phyloP scores from a whole-genome alignment of 805 yeast species.

The Candida wancherniae region DNA sequence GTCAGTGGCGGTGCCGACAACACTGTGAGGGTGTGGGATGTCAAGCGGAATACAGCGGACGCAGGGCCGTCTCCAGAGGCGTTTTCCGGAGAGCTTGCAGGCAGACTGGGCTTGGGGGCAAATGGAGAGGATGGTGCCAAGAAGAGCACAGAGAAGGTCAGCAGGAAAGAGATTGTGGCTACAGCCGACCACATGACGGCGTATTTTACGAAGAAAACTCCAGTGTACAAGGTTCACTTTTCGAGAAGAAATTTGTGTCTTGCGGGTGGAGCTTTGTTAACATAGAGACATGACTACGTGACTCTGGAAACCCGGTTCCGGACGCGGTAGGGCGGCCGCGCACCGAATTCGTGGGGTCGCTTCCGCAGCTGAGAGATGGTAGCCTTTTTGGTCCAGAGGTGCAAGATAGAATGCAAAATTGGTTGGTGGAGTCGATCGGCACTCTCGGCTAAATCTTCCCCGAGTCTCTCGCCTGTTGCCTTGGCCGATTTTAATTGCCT shows the following conservation, averaged over 20 bases:
- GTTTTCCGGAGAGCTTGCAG: conserved; percentile 28
- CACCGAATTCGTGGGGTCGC: too few relatives aligned
- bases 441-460: too few relatives aligned
- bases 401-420: too few relatives aligned
- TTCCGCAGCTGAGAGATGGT: too few relatives aligned
- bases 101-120: conserved; percentile 7
- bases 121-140: conserved; percentile 19
- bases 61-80: conserved; percentile 76
- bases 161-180: conserved; percentile 69
- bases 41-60: conserved; percentile 77
- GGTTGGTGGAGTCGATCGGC: too few relatives aligned
- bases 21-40: conserved; percentile 94
- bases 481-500: too few relatives aligned
- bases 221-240: conserved; percentile 88
- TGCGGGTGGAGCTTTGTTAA: conserved; percentile 81
- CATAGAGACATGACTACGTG: too few relatives aligned
- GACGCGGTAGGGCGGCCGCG: too few relatives aligned
- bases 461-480: too few relatives aligned
- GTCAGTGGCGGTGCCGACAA: conserved; percentile 92
- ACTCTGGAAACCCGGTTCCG: too few relatives aligned
- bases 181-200: conserved; percentile 89
- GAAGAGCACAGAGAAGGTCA: conserved; percentile 27
- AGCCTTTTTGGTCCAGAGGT: too few relatives aligned
- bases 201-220: conserved; percentile 88
- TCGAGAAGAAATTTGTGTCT: conserved; percentile 86